These are phyloP conservation scores for Coemansia sp. DNA, from an alignment of 192 early-diverging fungal genomes.

Conservation along the genomic window DNA sequence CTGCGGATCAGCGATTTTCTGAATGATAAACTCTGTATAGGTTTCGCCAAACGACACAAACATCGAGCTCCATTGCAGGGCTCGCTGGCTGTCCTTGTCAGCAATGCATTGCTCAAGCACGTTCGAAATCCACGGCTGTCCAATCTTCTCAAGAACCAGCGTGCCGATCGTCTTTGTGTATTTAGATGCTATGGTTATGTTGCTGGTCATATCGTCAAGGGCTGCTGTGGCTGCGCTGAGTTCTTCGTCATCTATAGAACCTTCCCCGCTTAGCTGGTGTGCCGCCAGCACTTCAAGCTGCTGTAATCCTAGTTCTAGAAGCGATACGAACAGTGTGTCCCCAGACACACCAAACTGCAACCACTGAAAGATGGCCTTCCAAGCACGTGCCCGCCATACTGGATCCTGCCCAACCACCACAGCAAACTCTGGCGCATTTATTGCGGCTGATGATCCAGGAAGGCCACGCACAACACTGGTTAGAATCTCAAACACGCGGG, in stretches of 20 bases:
- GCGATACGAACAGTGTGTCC: slow-evolving; percentile 35
- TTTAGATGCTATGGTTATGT: slow-evolving; percentile 29
- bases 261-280: slow-evolving; percentile 16
- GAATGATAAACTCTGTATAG: slow-evolving; percentile 37
- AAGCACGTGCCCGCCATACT: slow-evolving; percentile 38
- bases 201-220: slow-evolving; percentile 48
- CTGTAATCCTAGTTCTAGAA: slow-evolving; percentile 36
- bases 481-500: slow-evolving; percentile 31
- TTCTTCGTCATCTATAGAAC: slow-evolving; percentile 29
- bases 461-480: slow-evolving; percentile 26
- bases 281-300: slow-evolving; percentile 29
- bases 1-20: slow-evolving; percentile 10
- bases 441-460: slow-evolving; percentile 4
- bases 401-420: slow-evolving; percentile 14
- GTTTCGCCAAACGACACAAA: slow-evolving; percentile 48
- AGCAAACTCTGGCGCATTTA: slow-evolving; percentile 12
- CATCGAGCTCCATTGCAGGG: slow-evolving; percentile 29
- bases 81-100: slow-evolving; percentile 16
- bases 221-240: slow-evolving; percentile 29
- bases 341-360: slow-evolving; percentile 41
- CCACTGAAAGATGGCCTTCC: slow-evolving; percentile 47
- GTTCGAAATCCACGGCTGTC: slow-evolving; percentile 30
- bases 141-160: slow-evolving; percentile 20
- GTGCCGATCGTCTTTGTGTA: slow-evolving; percentile 34
- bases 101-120: slow-evolving; percentile 16